phyloP scores from a whole-genome alignment of 179 eudicot species.

The Vitellaria paradoxa region DNA sequence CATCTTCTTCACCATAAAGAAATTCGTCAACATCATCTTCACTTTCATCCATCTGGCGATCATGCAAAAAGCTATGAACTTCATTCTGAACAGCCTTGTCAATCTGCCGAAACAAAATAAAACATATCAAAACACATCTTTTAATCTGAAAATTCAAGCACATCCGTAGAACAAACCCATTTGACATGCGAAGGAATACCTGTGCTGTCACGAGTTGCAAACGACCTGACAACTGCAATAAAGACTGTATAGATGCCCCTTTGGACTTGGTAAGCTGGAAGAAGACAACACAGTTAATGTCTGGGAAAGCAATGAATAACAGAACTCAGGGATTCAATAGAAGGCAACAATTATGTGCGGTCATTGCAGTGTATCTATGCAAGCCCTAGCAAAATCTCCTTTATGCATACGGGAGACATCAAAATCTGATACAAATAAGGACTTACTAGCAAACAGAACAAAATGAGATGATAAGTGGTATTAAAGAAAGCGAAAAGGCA shows the following conservation, averaged over 20 bases:
- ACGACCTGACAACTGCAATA: constrained; percentile 85
- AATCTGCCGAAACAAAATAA: constrained; percentile 42
- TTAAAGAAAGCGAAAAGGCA: not conserved
- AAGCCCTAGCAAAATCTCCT: not conserved
- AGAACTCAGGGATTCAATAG: not conserved
- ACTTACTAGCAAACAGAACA: not conserved
- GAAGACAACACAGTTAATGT: constrained; percentile 16
- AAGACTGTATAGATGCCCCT: constrained; percentile 44
- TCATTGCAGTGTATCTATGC: not conserved
- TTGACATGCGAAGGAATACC: constrained; percentile 35
- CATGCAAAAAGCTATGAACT: constrained; percentile 31
- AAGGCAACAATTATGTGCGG: not conserved
- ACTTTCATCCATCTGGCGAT: constrained; percentile 45
- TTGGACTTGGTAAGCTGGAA: constrained; percentile 61
- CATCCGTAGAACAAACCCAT: constrained; percentile 2
- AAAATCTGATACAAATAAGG: not conserved
- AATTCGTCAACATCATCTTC: constrained; percentile 77
- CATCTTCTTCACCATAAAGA: constrained; percentile 60
- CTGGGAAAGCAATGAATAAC: not conserved
- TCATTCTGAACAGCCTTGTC: constrained; percentile 59
- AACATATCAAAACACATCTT: not conserved
- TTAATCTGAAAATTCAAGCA: not conserved
- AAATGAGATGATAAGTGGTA: not conserved
- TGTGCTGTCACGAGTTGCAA: constrained; percentile 83
- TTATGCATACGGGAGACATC: not conserved